These are phyloP conservation scores for Limonium bicolor DNA, from an alignment of 148 eudicot genomes.

Conservation along the genomic window DNA sequence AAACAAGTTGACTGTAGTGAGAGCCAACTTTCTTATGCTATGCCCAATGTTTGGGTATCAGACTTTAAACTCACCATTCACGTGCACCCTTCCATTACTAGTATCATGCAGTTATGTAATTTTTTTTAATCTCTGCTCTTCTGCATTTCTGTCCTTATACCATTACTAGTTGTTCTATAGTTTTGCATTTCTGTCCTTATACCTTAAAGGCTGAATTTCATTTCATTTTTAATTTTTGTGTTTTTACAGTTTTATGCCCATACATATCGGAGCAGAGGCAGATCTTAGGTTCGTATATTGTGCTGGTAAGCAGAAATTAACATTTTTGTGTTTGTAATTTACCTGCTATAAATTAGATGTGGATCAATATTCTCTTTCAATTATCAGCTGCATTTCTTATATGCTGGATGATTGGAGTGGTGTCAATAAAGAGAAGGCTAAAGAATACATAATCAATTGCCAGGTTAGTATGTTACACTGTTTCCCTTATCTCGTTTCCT, in stretches of 20 bases:
- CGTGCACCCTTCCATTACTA: too few species aligned
- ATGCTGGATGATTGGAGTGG: constrained; percentile 87
- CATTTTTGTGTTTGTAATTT: background rate
- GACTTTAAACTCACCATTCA: too few species aligned
- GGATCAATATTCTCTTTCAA: background rate
- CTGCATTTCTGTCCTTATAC: too few species aligned
- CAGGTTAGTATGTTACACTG: constrained; percentile 36
- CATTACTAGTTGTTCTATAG: background rate
- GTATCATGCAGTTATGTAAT: too few species aligned
- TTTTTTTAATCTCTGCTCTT: too few species aligned
- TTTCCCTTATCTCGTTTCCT: constrained; percentile 4
- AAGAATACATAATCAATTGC: constrained; percentile 60
- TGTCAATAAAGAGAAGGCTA: constrained; percentile 68
- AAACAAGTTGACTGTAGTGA: too few species aligned
- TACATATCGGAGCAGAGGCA: constrained; percentile 75
- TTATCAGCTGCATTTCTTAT: constrained; percentile 69
- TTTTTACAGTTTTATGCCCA: constrained; percentile 73
- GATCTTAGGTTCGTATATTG: constrained; percentile 87
- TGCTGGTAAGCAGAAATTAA: constrained; percentile 50
- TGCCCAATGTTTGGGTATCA: too few species aligned
- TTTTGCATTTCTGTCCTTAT: background rate
- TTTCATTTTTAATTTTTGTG: background rate
- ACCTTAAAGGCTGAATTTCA: background rate
- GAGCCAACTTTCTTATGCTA: too few species aligned
- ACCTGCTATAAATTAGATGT: background rate